Evolutionary conservation across 2,329 filamentous ascomycete genomes (phyloP), one percentile per base, ranked within the genome.

Genomic region (Reticulascus tulasneorum): DNA sequence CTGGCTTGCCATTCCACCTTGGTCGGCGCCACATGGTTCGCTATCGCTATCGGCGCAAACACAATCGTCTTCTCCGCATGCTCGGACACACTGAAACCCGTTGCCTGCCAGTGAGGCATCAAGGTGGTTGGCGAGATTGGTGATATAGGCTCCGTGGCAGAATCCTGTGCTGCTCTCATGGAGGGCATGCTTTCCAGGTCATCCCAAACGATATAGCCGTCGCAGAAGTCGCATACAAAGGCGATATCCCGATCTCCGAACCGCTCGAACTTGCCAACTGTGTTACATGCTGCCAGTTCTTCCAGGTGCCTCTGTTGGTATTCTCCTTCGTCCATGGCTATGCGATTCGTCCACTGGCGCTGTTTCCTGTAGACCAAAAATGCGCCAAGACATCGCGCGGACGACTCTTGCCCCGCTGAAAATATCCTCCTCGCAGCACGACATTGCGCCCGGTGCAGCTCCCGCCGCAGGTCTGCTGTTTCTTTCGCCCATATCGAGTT

Each of bases 211-310:
- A 79, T 58, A 49, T 75, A 73, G 3, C 76, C 76, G 50, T 79
- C 75, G 57, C 76, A 79, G 50, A 71, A 79, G 56, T 80, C 74
- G 58, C 76, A 80, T 7, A 77, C 62, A 47, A 79, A 79, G 7
- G 69, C 74, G 30, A 77, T 64, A 41, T 78, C 74, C 24, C 56
- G 52, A 21, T 76, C 69, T 26, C 67, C 71, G 34, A 78, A 69
- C 11, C 73, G 66, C 55, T 77, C 69, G 42, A 79, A 79, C 19
- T 63, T 60, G n/a, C 76, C 76, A 3, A 74, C 62, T 5, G 54
- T 51, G 46, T 73, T 73, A 55, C 75, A 79, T 17, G 63, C 57
- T 20, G 60, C 59, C 6, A 77, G 58, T 52, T 74, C 73, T 39
- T 75, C 70, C 12, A 70, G 53, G 30, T 64, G 61, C 18, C 58